A percentile compares a stretch with the other conserved stretches of the same genome.
Conservation (phyloP, 352 stramenopile genomes). For the Bremia lactucae region DNA sequence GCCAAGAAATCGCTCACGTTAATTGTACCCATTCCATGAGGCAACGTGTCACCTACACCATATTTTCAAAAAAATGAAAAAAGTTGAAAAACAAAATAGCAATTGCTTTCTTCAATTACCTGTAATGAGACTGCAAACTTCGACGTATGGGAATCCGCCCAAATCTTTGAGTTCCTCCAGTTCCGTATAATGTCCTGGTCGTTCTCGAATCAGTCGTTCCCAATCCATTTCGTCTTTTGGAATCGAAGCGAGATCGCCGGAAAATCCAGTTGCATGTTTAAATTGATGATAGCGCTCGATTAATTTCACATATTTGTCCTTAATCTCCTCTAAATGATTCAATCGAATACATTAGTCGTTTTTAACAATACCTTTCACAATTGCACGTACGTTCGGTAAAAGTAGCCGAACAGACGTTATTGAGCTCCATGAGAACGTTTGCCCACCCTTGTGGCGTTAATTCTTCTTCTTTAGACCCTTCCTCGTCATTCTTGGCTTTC, state of each 20-base stretch:
- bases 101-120: constrained; percentile 10
- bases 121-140: constrained; percentile 23
- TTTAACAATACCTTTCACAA: background rate
- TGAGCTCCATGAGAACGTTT: constrained; percentile 16
- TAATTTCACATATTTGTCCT: constrained; percentile 24
- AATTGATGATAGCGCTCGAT: constrained; percentile 23
- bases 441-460: constrained; percentile 17
- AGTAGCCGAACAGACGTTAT: constrained; percentile 11
- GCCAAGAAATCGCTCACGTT: constrained; percentile 14
- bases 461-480: constrained; percentile 10
- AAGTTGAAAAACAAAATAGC: background rate
- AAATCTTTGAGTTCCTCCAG: constrained; percentile 18
- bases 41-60: constrained; percentile 9
- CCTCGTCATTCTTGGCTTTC: constrained; percentile 15
- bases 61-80: background rate
- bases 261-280: constrained; percentile 20
- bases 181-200: constrained; percentile 10
- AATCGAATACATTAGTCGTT: background rate
- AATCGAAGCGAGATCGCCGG: constrained; percentile 1
- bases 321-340: constrained; percentile 19
- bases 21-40: constrained; percentile 5
- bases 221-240: constrained; percentile 19
- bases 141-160: constrained; percentile 18
- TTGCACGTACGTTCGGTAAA: constrained; percentile 19
- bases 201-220: constrained; percentile 20